phyloP scores from a whole-genome alignment of 768 basidiomycete genomes.

The Phlegmacium glaucopus region DNA sequence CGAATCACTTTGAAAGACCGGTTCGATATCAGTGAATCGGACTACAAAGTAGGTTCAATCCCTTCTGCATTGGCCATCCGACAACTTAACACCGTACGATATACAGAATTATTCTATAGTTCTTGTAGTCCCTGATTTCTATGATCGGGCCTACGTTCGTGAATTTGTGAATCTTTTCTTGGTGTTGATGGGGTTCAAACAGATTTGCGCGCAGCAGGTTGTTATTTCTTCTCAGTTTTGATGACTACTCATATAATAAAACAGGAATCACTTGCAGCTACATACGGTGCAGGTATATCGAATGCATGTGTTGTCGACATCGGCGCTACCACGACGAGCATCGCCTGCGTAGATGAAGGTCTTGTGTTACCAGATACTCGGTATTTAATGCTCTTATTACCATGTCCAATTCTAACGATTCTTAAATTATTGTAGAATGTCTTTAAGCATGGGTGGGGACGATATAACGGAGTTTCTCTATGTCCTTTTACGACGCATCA shows the following conservation, averaged over 20 bases:
- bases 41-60: slow-evolving; percentile 55
- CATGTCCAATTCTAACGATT: slow-evolving; percentile 2
- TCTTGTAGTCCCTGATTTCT: slow-evolving; percentile 90
- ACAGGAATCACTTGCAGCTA: slow-evolving; percentile 89
- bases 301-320: slow-evolving; percentile 96
- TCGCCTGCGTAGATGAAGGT: slow-evolving; percentile 95
- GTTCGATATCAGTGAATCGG: slow-evolving; percentile 46
- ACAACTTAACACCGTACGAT: too few species aligned
- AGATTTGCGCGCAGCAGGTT: slow-evolving; percentile 90
- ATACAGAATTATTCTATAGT: slow-evolving; percentile 86
- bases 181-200: slow-evolving; percentile 84
- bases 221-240: slow-evolving; percentile 7
- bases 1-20: slow-evolving; percentile 56
- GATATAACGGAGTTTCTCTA: slow-evolving; percentile 91
- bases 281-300: slow-evolving; percentile 93
- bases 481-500: slow-evolving; percentile 72
- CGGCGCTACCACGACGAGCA: slow-evolving; percentile 77
- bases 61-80: background rate
- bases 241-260: background rate
- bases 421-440: slow-evolving; percentile 46
- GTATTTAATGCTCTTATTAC: slow-evolving; percentile 34
- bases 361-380: slow-evolving; percentile 83
- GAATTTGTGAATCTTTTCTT: slow-evolving; percentile 74
- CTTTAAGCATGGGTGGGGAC: slow-evolving; percentile 87
- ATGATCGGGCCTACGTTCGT: slow-evolving; percentile 79